Base-by-base conservation (phyloP, 108 stramenopile genomes). In the Aurantiochytrium sp. region DNA sequence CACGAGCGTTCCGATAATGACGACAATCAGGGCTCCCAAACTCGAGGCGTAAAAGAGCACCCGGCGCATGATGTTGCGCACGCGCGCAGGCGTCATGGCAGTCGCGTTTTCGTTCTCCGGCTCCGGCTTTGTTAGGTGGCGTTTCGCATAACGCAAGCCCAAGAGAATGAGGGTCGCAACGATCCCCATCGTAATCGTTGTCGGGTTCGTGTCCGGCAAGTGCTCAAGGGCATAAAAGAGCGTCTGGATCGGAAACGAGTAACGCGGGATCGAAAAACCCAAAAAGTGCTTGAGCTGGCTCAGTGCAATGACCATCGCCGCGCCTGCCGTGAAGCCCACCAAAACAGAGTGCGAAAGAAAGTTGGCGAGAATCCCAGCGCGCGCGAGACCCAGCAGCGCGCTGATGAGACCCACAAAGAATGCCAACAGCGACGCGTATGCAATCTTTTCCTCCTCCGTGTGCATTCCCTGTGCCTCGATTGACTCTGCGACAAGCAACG, bases 311-410 rank as follows among this genome's bases (percentile, higher is more conserved):
- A 96, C 94, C 64, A 97, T 92, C 43, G 96, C 96, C 3, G 96
- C 95, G 49, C 93, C 96, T 0, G 95, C 94, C 58, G 96, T 96
- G 89, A 98, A 98, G 58, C 96, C 96, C 0, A 93, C 92, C 21
- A 97, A 89, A 25, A 98, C 96, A 12, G 96, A 95, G 90, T 96
- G 95, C 12, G 94, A 93, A 59, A 98, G 89, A 76, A 98, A 95
- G 59, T 92, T 94, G 44, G 95, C 93, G 59, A 98, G 90, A 72
- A 95, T 94, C 10, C 96, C 96, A 53, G 95, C 90, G 18, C 92
- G 91, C 49, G 95, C 88, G 59, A 93, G 58, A 14, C 93, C 90
- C 59, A 93, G 6, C 5, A 90, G 64, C 53, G 94, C 87, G 88
- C 93, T 89, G 87, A 90, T 58, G 49, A 94, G 35, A 4, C 95